Base-by-base conservation (phyloP, 2,329 filamentous ascomycete species). In the Beauveria varroae region DNA sequence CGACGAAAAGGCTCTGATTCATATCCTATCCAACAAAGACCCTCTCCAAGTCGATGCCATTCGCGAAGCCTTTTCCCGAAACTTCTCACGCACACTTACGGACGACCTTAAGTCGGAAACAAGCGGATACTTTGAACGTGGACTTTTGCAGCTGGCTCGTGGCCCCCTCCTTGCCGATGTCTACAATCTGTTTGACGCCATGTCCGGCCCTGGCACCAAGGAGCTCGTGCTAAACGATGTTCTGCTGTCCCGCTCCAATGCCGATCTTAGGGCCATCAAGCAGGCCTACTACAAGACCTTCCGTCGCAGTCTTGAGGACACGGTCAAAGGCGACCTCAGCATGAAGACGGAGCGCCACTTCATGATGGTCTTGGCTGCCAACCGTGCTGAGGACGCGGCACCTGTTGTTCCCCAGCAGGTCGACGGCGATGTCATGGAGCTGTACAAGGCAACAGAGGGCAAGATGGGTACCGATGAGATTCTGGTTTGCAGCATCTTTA, bases 231-330 rank as follows among this genome's bases (percentile, higher is more conserved):
- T 99, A 55, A 95, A 96, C 71, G 93, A 98, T 67, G 82, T 96
- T 6, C 81, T 98, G 2, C 83, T 97, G 4, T 82, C 86, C 9
- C 85, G 93, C 41, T 89, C 86, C 41, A 98, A 98, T 69, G 91
- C 92, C 40, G 93, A 98, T 68, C 79, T 99, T 44, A 82, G 85
- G 59, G 91, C 90, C 44, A 97, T 99, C 79, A 96, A 96, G 76
- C 74, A 79, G 52, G 83, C 86, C 20, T 98, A 96, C 72, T 81
- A 87, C 50, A 81, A 82, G 18, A 84, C 82, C 1, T 92, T 87
- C 77, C 78, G 79, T 43, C 81, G 81, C 22, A 79, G 81, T 18
- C 82, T 98, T 1, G 88, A 93, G 68, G 76, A 79, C 14, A 89
- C 89, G 60, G 84, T 98, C 65, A 86, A 85, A 65, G 84, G 82